Base-by-base conservation (phyloP, 2,329 filamentous ascomycete species). In the Pseudogymnoascus sp. region DNA sequence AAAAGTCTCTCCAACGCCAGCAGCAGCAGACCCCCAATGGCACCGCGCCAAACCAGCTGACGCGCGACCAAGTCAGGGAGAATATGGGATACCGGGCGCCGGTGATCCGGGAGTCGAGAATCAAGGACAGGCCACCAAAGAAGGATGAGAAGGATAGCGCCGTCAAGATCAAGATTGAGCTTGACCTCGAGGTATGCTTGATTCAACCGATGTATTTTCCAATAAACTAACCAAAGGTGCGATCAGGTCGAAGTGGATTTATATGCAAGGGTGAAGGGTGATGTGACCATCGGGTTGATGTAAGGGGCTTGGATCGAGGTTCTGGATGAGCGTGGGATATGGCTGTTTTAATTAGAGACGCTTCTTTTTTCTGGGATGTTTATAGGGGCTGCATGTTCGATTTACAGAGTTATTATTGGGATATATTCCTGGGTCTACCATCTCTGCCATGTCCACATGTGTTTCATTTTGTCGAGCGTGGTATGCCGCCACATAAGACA, bases 161-260 rank as follows among this genome's bases (percentile, higher is more conserved):
- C 64, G 66, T 77, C 67, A 77, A 77, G 70, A 75, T 77, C 67
- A 76, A 76, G 69, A 75, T 77, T 65, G 75, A 77, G 69, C 62
- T 77, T 64, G 75, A 77, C 71, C 70, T 72, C 42, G 72, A 73
- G 70, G 71, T 73, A 73, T 61, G 61, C 40, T 59, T 44, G 13
- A 67, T 64, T 33, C 63, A 44, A 60, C 62, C 72, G 63, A 72
- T 72, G 70, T 70, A 66, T 35, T 42, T 23, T 37, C 1, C 3
- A 35, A 29, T 60, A 37, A 56, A 29, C 60, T 31, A 23, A 62
- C 31, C 10, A 10, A n/a, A 31, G 42, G 63, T 68, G 64, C 65
- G 64, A 59, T 40, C 63, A 65, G 63, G 53, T 66, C 19, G 71
- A 72, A 69, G 71, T 72, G 60, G 71, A 72, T 64, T 66, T 72